These are phyloP conservation scores for Paraurostyla sp. DNA, from an alignment of 73 alveolate species.

Conservation along the genomic window DNA sequence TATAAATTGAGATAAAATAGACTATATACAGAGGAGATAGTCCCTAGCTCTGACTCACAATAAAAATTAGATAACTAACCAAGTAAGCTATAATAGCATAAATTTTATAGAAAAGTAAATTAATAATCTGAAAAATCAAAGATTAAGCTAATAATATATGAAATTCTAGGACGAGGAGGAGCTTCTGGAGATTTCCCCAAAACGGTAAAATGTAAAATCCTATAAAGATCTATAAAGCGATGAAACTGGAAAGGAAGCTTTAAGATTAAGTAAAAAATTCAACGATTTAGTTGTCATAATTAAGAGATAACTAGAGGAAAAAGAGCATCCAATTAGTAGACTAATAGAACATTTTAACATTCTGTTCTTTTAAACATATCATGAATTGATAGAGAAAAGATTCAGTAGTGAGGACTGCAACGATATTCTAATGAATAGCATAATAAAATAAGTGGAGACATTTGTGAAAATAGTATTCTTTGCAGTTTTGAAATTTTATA, in stretches of 20 bases:
- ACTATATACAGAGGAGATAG: not conserved
- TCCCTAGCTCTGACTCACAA: not conserved
- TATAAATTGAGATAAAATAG: not conserved
- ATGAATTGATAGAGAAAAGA: not conserved
- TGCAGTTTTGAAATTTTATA: not conserved
- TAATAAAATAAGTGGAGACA: not conserved
- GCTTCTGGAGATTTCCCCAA: not conserved
- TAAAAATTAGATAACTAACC: no score
- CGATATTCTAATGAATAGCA: not conserved
- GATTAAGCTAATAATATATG: constrained; percentile 13
- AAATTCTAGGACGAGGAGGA: not conserved
- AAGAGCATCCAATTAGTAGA: not conserved
- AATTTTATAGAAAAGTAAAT: not conserved
- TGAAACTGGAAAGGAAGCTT: constrained; percentile 42
- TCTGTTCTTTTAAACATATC: not conserved
- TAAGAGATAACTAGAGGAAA: constrained; percentile 9
- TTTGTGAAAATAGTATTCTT: constrained; percentile 32
- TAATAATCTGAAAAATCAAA: not conserved
- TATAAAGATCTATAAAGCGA: constrained; percentile 22
- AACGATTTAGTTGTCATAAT: not conserved
- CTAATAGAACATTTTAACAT: constrained; percentile 12
- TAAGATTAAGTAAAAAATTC: not conserved
- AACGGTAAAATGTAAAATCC: not conserved
- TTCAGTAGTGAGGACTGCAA: not conserved
- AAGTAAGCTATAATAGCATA: no score